Percentiles rank a stretch among this genome's conserved stretches.
Evolutionary conservation across 1,284 basidiomycete species (phyloP).

Genomic region (Cryptococcus sp.): DNA sequence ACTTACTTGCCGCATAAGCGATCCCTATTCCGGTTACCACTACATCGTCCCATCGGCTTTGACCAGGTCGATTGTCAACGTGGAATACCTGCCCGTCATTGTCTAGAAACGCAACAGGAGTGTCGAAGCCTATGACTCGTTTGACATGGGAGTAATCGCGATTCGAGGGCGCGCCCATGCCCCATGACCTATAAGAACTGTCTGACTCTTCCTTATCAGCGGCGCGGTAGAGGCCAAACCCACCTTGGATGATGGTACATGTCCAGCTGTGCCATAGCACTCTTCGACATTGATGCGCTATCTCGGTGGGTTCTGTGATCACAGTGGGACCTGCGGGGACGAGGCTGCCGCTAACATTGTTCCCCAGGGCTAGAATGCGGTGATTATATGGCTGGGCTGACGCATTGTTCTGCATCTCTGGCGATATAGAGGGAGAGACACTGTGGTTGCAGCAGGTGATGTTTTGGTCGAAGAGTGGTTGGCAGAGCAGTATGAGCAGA

Average conservation of each 20-base stretch:
- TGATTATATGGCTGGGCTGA: neutral
- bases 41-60: slow-evolving; percentile 22
- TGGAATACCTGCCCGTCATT: slow-evolving; percentile 7
- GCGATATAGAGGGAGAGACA: too few species aligned
- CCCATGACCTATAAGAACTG: neutral
- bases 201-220: neutral
- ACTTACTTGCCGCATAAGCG: slow-evolving; percentile 18
- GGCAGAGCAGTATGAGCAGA: too few species aligned
- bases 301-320: neutral
- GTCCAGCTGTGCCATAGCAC: slow-evolving; percentile 33
- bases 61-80: neutral
- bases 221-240: neutral
- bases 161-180: neutral
- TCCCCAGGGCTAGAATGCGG: slow-evolving; percentile 22
- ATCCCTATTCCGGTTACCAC: slow-evolving; percentile 22
- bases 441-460: too few species aligned
- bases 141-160: too few species aligned
- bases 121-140: slow-evolving; percentile 20
- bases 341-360: slow-evolving; percentile 26
- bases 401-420: neutral
- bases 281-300: too few species aligned
- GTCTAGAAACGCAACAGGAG: slow-evolving; percentile 13
- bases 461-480: too few species aligned
- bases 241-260: slow-evolving; percentile 17
- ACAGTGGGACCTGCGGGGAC: slow-evolving; percentile 7